Percentiles rank a stretch among this genome's conserved stretches.
These are phyloP conservation scores for Fusarium duplospermum DNA, from an alignment of 2,329 filamentous ascomycete genomes.

Conservation along the genomic window DNA sequence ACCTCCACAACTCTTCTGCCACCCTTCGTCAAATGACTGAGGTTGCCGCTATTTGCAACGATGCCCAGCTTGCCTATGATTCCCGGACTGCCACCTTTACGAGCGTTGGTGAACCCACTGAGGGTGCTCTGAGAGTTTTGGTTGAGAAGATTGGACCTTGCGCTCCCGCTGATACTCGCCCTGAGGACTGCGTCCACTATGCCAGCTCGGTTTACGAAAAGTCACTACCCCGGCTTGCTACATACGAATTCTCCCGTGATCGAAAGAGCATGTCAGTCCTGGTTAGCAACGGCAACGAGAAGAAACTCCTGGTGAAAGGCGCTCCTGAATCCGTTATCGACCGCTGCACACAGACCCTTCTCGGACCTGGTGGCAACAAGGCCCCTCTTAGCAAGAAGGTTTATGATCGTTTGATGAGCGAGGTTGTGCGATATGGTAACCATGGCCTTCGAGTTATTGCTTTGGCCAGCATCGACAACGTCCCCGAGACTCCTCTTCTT, in stretches of 20 bases:
- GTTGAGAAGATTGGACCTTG: conserved; percentile 95
- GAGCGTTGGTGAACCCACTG: conserved; percentile 93
- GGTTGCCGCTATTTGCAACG: conserved; percentile 86
- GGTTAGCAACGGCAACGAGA: conserved; percentile 74
- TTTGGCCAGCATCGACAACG: conserved; percentile 84
- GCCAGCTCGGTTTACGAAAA: conserved; percentile 88
- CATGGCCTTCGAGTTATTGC: conserved; percentile 94
- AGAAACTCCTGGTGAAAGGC: conserved; percentile 94
- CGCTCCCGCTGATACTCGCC: conserved; percentile 64
- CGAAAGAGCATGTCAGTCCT: conserved; percentile 99
- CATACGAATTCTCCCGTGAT: conserved; percentile 97
- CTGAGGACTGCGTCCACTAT: conserved; percentile 78
- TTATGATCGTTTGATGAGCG: conserved; percentile 75
- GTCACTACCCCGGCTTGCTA: conserved; percentile 79
- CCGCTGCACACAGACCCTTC: conserved; percentile 84
- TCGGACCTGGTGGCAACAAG: conserved; percentile 82
- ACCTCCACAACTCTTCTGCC: conserved; percentile 76
- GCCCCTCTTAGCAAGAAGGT: conserved; percentile 79
- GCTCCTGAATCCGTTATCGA: conserved; percentile 95
- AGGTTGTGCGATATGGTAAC: conserved; percentile 92
- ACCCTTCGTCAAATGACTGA: conserved; percentile 84
- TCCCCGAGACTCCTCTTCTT: conserved; percentile 76
- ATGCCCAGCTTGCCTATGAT: conserved; percentile 86
- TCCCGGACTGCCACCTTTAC: conserved; percentile 77
- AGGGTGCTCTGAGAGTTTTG: conserved; percentile 89